These are phyloP conservation scores for Trapa incisa DNA, from an alignment of 345 rosid species.

Conservation along the genomic window DNA sequence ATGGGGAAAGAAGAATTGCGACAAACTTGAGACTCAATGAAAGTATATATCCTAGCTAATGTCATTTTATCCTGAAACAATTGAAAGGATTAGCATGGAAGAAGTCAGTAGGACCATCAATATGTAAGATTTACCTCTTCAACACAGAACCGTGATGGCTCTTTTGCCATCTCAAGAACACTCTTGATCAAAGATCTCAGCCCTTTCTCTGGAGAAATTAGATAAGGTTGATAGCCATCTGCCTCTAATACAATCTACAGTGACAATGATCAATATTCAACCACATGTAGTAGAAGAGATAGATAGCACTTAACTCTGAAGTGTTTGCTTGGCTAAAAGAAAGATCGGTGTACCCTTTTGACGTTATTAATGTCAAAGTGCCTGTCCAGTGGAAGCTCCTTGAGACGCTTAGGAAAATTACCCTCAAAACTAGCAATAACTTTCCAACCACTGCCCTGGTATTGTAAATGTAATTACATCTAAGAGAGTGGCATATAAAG, in stretches of 20 bases:
- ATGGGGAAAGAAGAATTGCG: not conserved
- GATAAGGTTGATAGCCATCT: conserved; percentile 50
- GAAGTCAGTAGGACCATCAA: not conserved
- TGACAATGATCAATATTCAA: conserved; percentile 1
- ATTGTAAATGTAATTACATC: not conserved
- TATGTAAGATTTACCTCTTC: conserved; percentile 28
- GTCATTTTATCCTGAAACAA: not conserved
- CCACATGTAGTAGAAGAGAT: not conserved
- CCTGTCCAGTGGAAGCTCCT: conserved; percentile 43
- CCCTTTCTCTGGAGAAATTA: conserved; percentile 49
- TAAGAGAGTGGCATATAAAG: not conserved
- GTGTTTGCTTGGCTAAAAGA: not conserved
- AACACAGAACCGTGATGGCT: conserved; percentile 43
- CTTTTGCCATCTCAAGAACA: conserved; percentile 44
- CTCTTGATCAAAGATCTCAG: conserved; percentile 37
- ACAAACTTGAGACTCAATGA: not conserved
- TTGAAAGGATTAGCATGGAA: not conserved
- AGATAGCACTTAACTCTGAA: not conserved
- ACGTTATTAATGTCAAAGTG: conserved; percentile 42
- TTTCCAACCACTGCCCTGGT: conserved; percentile 47
- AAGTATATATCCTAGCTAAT: not conserved
- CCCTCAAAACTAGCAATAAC: conserved; percentile 47
- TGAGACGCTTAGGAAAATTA: conserved; percentile 38
- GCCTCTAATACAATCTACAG: conserved; percentile 43
- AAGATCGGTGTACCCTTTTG: conserved; percentile 28